Percentiles rank a stretch among this genome's conserved stretches.
These are phyloP conservation scores for Aspergillus ochraceoroseus DNA, from an alignment of 2,329 filamentous ascomycete genomes.

Conservation along the genomic window DNA sequence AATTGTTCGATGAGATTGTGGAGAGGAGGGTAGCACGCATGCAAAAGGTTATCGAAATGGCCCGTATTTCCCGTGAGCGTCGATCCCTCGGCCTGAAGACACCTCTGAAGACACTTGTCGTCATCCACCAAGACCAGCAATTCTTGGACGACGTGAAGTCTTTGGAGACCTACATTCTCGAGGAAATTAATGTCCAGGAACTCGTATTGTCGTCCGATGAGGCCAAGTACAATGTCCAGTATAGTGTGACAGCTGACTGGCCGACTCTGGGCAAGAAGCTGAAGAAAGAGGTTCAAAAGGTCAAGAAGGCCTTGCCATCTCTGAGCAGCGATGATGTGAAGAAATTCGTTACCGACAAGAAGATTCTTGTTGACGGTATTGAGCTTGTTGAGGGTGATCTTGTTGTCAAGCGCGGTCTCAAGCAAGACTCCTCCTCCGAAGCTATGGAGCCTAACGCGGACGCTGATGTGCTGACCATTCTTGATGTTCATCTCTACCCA, in stretches of 20 bases:
- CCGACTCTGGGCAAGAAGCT: conserved; percentile 93
- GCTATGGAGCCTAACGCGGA: too few relatives aligned
- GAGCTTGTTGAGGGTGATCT: conserved; percentile 76
- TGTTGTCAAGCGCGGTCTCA: conserved; percentile 72
- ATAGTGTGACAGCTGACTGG: conserved; percentile 87
- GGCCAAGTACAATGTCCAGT: conserved; percentile 84
- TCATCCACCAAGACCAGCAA: conserved; percentile 76
- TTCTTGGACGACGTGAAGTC: conserved; percentile 84
- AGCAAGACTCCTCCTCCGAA: conserved; percentile 56
- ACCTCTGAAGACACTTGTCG: conserved; percentile 80
- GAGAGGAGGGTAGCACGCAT: conserved; percentile 84
- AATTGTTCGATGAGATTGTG: conserved; percentile 79
- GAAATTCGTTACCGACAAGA: conserved; percentile 65
- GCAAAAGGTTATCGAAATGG: conserved; percentile 93
- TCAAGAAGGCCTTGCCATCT: conserved; percentile 81
- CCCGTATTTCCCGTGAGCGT: conserved; percentile 77
- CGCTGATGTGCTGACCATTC: conserved; percentile 49
- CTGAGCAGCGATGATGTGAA: conserved; percentile 78
- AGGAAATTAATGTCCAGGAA: conserved; percentile 87
- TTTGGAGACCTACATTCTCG: conserved; percentile 79
- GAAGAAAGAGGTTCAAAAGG: conserved; percentile 86
- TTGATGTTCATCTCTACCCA: conserved; percentile 77
- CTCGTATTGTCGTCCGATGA: conserved; percentile 81
- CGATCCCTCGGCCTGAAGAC: conserved; percentile 82
- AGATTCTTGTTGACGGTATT: conserved; percentile 80